These are phyloP conservation scores for Amoebophrya sp. DNA, from an alignment of 169 alveolate species.

Conservation along the genomic window DNA sequence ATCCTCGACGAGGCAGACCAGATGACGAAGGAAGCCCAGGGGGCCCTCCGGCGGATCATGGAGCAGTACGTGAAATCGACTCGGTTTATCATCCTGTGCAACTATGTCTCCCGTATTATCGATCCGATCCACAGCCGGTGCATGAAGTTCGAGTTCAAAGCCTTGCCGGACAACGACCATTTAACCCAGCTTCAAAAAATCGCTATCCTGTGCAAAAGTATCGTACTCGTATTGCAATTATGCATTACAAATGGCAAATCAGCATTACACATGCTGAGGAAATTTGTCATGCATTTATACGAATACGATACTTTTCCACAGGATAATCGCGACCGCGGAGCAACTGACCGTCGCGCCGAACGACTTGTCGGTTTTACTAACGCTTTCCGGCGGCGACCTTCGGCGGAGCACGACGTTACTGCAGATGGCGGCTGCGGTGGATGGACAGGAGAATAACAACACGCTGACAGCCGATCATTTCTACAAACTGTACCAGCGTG, in stretches of 20 bases:
- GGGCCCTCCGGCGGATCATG: constrained; percentile 95
- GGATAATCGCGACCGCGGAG: too few species aligned
- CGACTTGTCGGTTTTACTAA: constrained; percentile 39
- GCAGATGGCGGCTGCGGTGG: constrained; percentile 37
- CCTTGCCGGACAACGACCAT: constrained; percentile 34
- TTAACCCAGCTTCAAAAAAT: neutral
- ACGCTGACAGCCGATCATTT: neutral
- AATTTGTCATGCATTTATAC: too few species aligned
- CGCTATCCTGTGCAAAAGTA: too few species aligned
- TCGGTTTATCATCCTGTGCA: constrained; percentile 96
- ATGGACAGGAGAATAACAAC: too few species aligned
- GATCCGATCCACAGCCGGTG: constrained; percentile 52
- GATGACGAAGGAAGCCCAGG: constrained; percentile 98
- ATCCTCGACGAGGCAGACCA: constrained; percentile 99
- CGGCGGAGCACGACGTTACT: constrained; percentile 48
- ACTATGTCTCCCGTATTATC: constrained; percentile 70
- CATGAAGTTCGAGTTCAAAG: constrained; percentile 46
- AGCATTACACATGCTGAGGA: too few species aligned
- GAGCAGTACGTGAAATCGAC: constrained; percentile 90
- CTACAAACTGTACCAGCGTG: neutral
- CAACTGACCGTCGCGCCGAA: neutral
- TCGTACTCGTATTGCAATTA: too few species aligned
- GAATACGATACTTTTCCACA: too few species aligned
- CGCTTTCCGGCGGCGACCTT: constrained; percentile 48
- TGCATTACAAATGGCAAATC: too few species aligned